Base-by-base conservation (phyloP, 2,329 filamentous ascomycete genomes). In the Fusarium tanahbumbuense region DNA sequence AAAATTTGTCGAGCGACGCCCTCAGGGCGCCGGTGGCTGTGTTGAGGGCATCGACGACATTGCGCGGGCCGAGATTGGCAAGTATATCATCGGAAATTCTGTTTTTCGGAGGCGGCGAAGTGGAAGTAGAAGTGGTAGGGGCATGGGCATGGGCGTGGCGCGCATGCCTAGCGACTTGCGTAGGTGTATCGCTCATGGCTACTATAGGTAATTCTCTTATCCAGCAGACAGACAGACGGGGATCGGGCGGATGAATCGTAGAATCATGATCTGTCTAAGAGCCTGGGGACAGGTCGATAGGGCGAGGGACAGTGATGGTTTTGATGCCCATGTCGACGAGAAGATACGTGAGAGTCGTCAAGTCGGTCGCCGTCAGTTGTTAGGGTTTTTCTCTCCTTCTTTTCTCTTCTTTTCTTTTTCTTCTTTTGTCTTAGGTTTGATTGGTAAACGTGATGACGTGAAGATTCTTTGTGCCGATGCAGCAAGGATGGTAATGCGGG, bases 1-100 rank as follows among this genome's bases (percentile, higher is more conserved):
- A 89, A 18, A 91, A 88, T 37, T 82, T 83, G 64, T 89, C 86
- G 62, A 93, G 85, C 76, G 89, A 92, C 48, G 80, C 76, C 75
- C 85, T 86, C 20, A 91, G 77, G 44, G 83, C 78, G 37, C 85
- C 86, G 7, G 82, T 83, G 22, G 86, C 85, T 50, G 82, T 81
- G 48, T 83, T 83, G 70, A 93, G 85, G 18, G 88, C 86, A 63
- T 89, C 85, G 64, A 91, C 81, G 27, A 87, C 89, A 28, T 85
- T 85, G 40, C 86, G 81, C 3, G 91, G 91, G 6, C 87, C 85
- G 28, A 93, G 83, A 73, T 87, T 85, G 64, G 85, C 81, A 60
- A 92, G 83, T 40, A 92, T 83, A 69, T 91, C 88, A 75, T 91
- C 88, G 52, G 80, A 76, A 30, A 77, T 79, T 56, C 80, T 82